Evolutionary conservation across 805 yeast genomes (phyloP), one percentile per base, ranked within the genome.

Genomic region (Blastobotrys chiropterorum): DNA sequence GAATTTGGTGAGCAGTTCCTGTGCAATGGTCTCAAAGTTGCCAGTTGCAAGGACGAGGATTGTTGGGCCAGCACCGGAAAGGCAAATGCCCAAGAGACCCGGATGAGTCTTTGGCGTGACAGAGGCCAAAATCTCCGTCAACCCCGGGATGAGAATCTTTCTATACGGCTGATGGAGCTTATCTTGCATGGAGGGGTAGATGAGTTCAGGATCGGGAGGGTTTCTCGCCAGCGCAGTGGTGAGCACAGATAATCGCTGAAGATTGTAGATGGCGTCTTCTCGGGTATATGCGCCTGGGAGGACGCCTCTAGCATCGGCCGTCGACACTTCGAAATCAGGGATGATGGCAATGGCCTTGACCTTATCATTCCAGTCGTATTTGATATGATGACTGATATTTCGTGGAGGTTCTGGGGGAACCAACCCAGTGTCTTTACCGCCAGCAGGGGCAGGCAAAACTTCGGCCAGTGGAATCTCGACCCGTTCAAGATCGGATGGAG

Each of bases 11-110:
- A 89, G 76, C 56, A 94, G 90, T 49, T 82, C 86, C 3, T 67
- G 65, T 5, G 99, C 96, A 60, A 94, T 90, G 11, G 72, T 76
- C 5, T 90, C 97, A 60, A 82, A 94, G 67, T 88, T 86, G 16
- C 80, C 84, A 2, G 97, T 90, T 3, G 99, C 98, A 56, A 94
- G 77, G 42, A 96, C 95, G 57, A 94, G 73, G 52, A 94, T 90
- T 5, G 99, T 94, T 52, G 99, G 99, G 6, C 99, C 99, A 4
- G 99, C 99, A 49, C 99, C 99, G 22, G 96, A 86, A 53, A 94
- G 76, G 67, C 99, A 94, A 61, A 94, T 88, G 49, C 99, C 99
- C 53, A 94, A 76, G 46, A 90, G 75, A 2, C 97, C 97, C 1
- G 85, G 84, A 66, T 87, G 86, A 3, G 86, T 74, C 44, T 79